These are phyloP conservation scores for Penicillium cataractarum DNA, from an alignment of 495 filamentous ascomycete genomes.

Conservation along the genomic window DNA sequence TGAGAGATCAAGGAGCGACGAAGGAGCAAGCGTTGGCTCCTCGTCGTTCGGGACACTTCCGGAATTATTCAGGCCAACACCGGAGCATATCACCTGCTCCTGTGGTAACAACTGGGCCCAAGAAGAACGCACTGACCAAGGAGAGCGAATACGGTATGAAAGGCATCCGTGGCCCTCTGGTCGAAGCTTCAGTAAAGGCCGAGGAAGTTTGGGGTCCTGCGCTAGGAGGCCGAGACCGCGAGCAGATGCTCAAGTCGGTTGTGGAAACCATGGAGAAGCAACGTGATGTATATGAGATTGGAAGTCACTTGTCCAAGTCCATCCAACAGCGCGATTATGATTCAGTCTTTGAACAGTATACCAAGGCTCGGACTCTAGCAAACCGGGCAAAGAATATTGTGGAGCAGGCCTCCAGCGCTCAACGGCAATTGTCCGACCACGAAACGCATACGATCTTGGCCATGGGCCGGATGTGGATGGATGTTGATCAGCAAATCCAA, in stretches of 20 bases:
- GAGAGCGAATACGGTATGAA: conserved; percentile 94
- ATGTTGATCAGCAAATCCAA: conserved; percentile 82
- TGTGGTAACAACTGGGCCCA: conserved; percentile 37
- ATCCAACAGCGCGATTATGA: conserved; percentile 92
- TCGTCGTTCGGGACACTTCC: conserved; percentile 66
- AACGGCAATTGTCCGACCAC: conserved; percentile 61
- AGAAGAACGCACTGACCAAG: conserved; percentile 88
- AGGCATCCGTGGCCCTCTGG: conserved; percentile 83
- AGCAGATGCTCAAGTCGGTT: conserved; percentile 78
- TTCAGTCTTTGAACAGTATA: conserved; percentile 81
- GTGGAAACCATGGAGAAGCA: conserved; percentile 73
- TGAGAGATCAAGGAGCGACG: conserved; percentile 82
- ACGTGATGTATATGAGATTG: conserved; percentile 78
- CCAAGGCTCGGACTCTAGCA: conserved; percentile 71
- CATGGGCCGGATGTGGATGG: conserved; percentile 91
- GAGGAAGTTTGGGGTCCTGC: conserved; percentile 98
- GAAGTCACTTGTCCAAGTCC: conserved; percentile 73
- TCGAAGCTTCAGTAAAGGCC: conserved; percentile 88
- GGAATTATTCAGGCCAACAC: conserved; percentile 53
- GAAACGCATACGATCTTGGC: conserved; percentile 84
- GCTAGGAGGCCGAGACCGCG: conserved; percentile 87
- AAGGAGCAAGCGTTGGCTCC: conserved; percentile 58
- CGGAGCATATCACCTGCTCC: conserved; percentile 43
- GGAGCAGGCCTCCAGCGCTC: conserved; percentile 51
- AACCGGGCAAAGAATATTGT: conserved; percentile 70